phyloP scores from a whole-genome alignment of 805 yeast species.

The Wickerhamomyces bovis region DNA sequence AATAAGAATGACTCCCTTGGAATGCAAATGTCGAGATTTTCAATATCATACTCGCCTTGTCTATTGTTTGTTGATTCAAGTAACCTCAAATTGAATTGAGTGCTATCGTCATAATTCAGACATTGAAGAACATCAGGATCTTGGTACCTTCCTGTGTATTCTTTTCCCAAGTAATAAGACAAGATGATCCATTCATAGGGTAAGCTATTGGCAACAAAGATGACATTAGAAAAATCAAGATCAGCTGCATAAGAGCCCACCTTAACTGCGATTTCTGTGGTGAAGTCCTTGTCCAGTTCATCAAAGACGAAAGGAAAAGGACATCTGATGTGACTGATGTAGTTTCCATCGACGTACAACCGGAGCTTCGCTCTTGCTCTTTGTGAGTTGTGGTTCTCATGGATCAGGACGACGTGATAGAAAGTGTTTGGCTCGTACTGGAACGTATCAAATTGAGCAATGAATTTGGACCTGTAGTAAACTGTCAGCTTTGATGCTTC shows the following conservation, averaged over 20 bases:
- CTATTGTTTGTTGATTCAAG: constrained; percentile 25
- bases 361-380: constrained; percentile 14
- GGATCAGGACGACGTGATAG: constrained; percentile 18
- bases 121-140: constrained; percentile 34
- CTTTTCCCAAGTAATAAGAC: constrained; percentile 40
- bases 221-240: constrained; percentile 26
- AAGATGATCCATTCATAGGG: constrained; percentile 47
- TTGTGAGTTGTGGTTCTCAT: constrained; percentile 8
- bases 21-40: constrained; percentile 13
- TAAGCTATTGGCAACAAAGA: constrained; percentile 32
- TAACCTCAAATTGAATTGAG: constrained; percentile 30
- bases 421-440: constrained; percentile 11
- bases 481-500: constrained; percentile 29
- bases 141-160: constrained; percentile 43
- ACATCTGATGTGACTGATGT: constrained; percentile 16
- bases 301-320: constrained; percentile 13
- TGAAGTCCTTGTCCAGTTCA: not conserved
- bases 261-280: not conserved
- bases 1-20: constrained; percentile 14
- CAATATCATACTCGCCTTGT: constrained; percentile 16
- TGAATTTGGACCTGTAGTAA: constrained; percentile 6
- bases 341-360: constrained; percentile 14
- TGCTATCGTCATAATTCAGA: constrained; percentile 32
- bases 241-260: constrained; percentile 10
- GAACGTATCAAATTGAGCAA: constrained; percentile 13